Evolutionary conservation across 805 yeast genomes (phyloP).

Genomic region (Metschnikowia lochheadii): DNA sequence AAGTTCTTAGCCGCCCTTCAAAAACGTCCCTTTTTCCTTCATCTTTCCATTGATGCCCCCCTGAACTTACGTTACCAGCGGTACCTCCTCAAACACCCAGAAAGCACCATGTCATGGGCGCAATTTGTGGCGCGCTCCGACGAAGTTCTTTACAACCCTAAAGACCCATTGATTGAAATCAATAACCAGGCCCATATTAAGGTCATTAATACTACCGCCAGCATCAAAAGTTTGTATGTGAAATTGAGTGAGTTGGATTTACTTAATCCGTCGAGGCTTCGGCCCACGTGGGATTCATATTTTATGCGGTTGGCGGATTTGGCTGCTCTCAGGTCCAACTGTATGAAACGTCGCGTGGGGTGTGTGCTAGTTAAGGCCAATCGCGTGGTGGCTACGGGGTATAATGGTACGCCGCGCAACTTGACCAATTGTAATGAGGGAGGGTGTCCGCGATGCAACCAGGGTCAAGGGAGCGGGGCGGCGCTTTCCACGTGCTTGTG

Average conservation of each 20-base stretch:
- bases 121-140: slow-evolving; percentile 36
- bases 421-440: slow-evolving; percentile 89
- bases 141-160: slow-evolving; percentile 38
- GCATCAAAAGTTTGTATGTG: slow-evolving; percentile 31
- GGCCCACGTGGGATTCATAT: slow-evolving; percentile 96
- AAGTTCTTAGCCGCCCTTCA: slow-evolving; percentile 44
- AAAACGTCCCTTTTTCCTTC: slow-evolving; percentile 81
- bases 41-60: slow-evolving; percentile 75
- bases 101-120: slow-evolving; percentile 20
- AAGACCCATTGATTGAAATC: slow-evolving; percentile 53
- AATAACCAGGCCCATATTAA: slow-evolving; percentile 52
- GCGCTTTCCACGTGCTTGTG: slow-evolving; percentile 83
- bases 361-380: slow-evolving; percentile 87
- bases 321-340: slow-evolving; percentile 88
- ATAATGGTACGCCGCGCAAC: slow-evolving; percentile 95
- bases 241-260: slow-evolving; percentile 39
- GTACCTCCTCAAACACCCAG: slow-evolving; percentile 18
- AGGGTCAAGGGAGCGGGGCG: slow-evolving; percentile 58
- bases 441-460: slow-evolving; percentile 88
- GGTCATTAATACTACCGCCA: slow-evolving; percentile 36
- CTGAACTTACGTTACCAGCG: slow-evolving; percentile 43
- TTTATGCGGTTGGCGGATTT: slow-evolving; percentile 91
- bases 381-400: slow-evolving; percentile 92
- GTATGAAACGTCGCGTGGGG: slow-evolving; percentile 97
- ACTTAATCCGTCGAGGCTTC: slow-evolving; percentile 44